Conservation (phyloP, 768 basidiomycete species). For the Tulasnella sp. region DNA sequence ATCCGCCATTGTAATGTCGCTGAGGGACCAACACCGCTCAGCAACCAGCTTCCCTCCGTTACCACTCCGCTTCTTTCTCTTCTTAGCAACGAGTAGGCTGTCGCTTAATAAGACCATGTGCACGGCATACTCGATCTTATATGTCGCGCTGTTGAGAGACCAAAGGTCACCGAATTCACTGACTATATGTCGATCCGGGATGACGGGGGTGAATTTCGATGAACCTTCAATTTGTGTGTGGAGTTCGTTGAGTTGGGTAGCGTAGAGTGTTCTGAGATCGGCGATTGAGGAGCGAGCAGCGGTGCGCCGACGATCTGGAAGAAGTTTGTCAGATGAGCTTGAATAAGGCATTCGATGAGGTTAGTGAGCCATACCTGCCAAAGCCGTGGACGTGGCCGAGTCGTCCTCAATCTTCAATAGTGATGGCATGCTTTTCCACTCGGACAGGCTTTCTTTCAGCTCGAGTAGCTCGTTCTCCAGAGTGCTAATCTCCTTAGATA, state of each 20-base stretch:
- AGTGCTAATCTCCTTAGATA: constrained; percentile 93
- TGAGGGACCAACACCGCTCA: constrained; percentile 86
- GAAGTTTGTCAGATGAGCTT: background rate
- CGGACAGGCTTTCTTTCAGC: constrained; percentile 84
- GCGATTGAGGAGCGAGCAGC: constrained; percentile 86
- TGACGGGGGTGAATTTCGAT: constrained; percentile 87
- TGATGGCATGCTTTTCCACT: constrained; percentile 95
- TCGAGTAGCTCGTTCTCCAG: constrained; percentile 98
- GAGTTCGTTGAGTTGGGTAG: constrained; percentile 85
- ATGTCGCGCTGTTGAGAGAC: constrained; percentile 87
- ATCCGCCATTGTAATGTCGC: constrained; percentile 90
- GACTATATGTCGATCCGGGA: constrained; percentile 85
- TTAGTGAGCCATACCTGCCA: constrained; percentile 36
- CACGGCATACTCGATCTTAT: constrained; percentile 80
- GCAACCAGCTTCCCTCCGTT: constrained; percentile 78
- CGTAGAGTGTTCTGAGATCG: constrained; percentile 88
- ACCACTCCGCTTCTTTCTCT: constrained; percentile 57
- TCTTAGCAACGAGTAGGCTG: constrained; percentile 76
- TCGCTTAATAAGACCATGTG: constrained; percentile 90
- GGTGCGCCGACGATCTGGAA: constrained; percentile 42
- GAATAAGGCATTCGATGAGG: background rate
- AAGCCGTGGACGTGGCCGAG: constrained; percentile 43
- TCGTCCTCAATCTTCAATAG: constrained; percentile 77
- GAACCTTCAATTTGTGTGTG: constrained; percentile 90
- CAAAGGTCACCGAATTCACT: constrained; percentile 75